Evolutionary conservation across 805 yeast genomes (phyloP).

Genomic region (Ogataea corticis): DNA sequence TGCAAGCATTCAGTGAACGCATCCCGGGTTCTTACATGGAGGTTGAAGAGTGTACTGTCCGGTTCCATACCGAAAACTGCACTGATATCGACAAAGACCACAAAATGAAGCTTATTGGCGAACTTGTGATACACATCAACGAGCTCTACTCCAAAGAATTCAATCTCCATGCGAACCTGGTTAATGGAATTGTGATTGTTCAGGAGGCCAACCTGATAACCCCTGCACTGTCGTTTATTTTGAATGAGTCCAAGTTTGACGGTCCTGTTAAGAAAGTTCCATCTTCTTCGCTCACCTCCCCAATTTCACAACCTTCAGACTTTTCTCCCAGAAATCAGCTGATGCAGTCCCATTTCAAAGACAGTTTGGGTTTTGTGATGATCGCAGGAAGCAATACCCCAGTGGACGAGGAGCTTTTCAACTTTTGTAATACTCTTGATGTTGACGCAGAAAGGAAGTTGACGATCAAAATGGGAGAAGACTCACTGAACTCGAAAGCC

Average conservation of each 20-base stretch:
- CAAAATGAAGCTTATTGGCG: slow-evolving; percentile 72
- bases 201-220: slow-evolving; percentile 62
- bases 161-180: slow-evolving; percentile 75
- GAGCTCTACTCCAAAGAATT: slow-evolving; percentile 59
- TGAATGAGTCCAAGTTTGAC: slow-evolving; percentile 32
- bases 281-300: slow-evolving; percentile 23
- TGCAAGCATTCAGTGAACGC: slow-evolving; percentile 67
- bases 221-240: slow-evolving; percentile 56
- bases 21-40: slow-evolving; percentile 76
- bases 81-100: slow-evolving; percentile 62
- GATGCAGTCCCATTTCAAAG: slow-evolving; percentile 6
- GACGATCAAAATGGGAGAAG: slow-evolving; percentile 60
- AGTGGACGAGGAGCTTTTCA: slow-evolving; percentile 67
- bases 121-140: slow-evolving; percentile 80
- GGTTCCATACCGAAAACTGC: slow-evolving; percentile 73
- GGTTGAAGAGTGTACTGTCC: slow-evolving; percentile 72
- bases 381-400: slow-evolving; percentile 68
- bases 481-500: slow-evolving; percentile 43
- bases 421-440: slow-evolving; percentile 47
- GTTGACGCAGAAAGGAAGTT: slow-evolving; percentile 45
- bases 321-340: slow-evolving; percentile 14
- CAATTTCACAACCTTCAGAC: slow-evolving; percentile 15
- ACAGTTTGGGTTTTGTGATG: slow-evolving; percentile 44
- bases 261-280: slow-evolving; percentile 22
- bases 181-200: slow-evolving; percentile 67